These are phyloP conservation scores for Penicillium sclerotigenum DNA, from an alignment of 2,329 filamentous ascomycete genomes.

Conservation along the genomic window DNA sequence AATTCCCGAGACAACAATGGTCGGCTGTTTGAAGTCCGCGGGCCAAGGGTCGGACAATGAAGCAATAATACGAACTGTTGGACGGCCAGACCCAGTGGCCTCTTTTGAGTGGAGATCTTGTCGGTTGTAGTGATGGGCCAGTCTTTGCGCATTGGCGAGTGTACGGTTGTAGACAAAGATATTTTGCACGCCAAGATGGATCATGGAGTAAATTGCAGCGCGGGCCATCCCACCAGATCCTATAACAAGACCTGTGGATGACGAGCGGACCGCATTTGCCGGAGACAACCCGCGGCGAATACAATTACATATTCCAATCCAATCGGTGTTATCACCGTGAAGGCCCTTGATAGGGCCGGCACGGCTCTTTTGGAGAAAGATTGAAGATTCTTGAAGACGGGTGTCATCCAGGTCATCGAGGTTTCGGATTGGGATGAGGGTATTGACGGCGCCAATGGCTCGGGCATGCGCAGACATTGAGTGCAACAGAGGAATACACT, in stretches of 20 bases:
- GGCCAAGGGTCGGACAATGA: constrained; percentile 35
- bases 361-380: constrained; percentile 59
- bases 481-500: constrained; percentile 63
- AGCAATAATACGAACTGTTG: constrained; percentile 29
- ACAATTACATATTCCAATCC: constrained; percentile 73
- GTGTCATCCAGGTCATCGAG: constrained; percentile 51
- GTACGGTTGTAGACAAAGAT: constrained; percentile 41
- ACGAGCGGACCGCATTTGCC: constrained; percentile 61
- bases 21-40: constrained; percentile 34
- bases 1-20: constrained; percentile 40
- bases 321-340: constrained; percentile 78
- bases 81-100: constrained; percentile 16
- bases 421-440: constrained; percentile 66
- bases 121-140: constrained; percentile 38
- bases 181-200: constrained; percentile 39
- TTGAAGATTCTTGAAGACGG: constrained; percentile 54
- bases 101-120: constrained; percentile 26
- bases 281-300: constrained; percentile 70
- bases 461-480: constrained; percentile 68
- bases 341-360: constrained; percentile 65
- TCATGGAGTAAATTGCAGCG: constrained; percentile 42
- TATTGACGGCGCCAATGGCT: constrained; percentile 74
- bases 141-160: constrained; percentile 33
- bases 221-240: constrained; percentile 56
- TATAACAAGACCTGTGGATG: constrained; percentile 57